phyloP scores from a whole-genome alignment of 371 early-diverging fungal genomes.

The Smittium culicis region DNA sequence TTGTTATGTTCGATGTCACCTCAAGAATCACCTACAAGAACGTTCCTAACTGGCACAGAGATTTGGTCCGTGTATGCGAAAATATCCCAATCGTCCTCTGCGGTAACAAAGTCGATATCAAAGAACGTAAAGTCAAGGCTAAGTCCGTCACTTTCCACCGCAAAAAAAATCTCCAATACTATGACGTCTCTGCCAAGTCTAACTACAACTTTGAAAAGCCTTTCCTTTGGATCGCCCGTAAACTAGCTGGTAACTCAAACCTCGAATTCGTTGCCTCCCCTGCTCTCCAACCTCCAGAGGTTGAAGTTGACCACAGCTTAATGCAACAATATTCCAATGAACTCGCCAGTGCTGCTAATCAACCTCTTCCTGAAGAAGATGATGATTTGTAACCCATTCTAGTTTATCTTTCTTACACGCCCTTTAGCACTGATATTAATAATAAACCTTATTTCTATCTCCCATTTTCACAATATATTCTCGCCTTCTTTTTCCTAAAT shows the following conservation, averaged over 20 bases:
- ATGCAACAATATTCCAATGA: constrained; percentile 69
- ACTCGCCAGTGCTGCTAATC: constrained; percentile 54
- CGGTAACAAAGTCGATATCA: constrained; percentile 99
- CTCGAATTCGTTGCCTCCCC: constrained; percentile 97
- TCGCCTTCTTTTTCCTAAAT: too few species aligned
- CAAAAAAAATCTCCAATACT: constrained; percentile 99
- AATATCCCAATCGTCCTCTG: constrained; percentile 99
- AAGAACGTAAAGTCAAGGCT: constrained; percentile 99
- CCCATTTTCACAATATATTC: too few species aligned
- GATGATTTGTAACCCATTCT: constrained; percentile 41
- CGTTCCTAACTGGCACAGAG: constrained; percentile 99
- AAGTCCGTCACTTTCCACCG: constrained; percentile 99
- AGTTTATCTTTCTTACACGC: too few species aligned
- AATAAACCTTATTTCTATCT: too few species aligned
- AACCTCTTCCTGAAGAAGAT: constrained; percentile 84
- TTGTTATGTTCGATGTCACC: constrained; percentile 99
- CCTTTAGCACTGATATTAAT: too few species aligned
- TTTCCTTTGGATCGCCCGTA: constrained; percentile 98
- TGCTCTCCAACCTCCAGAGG: constrained; percentile 94
- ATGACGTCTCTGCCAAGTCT: constrained; percentile 98
- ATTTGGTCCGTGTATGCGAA: constrained; percentile 96
- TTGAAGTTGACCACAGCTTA: constrained; percentile 61
- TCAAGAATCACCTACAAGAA: constrained; percentile 99
- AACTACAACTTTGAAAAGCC: constrained; percentile 99
- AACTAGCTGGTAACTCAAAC: constrained; percentile 86